These are phyloP conservation scores for Sphaerulina populicola DNA, from an alignment of 2,329 filamentous ascomycete species.

Conservation along the genomic window DNA sequence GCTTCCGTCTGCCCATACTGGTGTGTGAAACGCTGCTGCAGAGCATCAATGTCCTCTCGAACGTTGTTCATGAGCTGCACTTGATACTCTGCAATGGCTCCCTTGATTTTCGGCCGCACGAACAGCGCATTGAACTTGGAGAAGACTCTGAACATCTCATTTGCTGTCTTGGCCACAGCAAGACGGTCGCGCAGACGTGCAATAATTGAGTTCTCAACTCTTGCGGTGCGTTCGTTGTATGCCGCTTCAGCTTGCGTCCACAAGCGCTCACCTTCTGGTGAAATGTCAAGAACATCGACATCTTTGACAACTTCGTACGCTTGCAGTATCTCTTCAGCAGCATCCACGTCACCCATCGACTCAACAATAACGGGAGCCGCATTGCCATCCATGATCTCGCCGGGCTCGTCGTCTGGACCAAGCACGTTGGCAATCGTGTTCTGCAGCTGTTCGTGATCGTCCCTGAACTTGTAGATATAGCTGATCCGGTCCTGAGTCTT, in stretches of 20 bases:
- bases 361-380: constrained; percentile 69
- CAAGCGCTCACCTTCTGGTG: constrained; percentile 74
- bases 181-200: constrained; percentile 83
- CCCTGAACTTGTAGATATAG: constrained; percentile 89
- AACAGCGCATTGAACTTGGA: constrained; percentile 99
- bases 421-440: constrained; percentile 96
- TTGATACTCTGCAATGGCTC: constrained; percentile 96
- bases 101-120: constrained; percentile 95
- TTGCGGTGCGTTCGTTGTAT: constrained; percentile 94
- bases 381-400: constrained; percentile 46
- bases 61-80: constrained; percentile 97
- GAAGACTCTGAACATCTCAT: constrained; percentile 99
- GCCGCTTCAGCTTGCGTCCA: constrained; percentile 93
- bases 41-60: constrained; percentile 83
- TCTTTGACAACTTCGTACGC: constrained; percentile 91
- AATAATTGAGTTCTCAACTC: constrained; percentile 98
- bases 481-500: constrained; percentile 84
- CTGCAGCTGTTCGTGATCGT: constrained; percentile 96
- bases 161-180: constrained; percentile 91
- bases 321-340: constrained; percentile 89
- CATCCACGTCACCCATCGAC: constrained; percentile 94
- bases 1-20: constrained; percentile 98
- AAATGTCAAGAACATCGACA: constrained; percentile 89
- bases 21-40: constrained; percentile 97
- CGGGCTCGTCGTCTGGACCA: constrained; percentile 52